Base-by-base conservation (phyloP, 805 yeast genomes). In the Metschnikowia noctiluminum region DNA sequence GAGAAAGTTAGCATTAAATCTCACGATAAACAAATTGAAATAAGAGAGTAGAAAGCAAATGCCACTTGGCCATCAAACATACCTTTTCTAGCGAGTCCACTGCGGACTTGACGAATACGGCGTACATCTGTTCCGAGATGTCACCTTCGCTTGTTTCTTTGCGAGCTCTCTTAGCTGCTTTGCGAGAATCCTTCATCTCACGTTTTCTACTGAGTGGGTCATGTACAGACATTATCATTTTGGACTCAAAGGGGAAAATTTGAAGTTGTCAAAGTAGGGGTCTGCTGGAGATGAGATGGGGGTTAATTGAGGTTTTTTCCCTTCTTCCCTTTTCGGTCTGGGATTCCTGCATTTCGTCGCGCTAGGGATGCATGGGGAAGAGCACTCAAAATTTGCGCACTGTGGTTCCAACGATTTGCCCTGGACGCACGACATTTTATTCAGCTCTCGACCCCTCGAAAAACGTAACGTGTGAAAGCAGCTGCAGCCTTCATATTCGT, bases 51-150 rank as follows among this genome's bases (percentile, higher is more conserved):
- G 28, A 35, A 26, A 31, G 14, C 21, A 16, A 15, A 36, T 44
- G 38, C 21, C 21, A 21, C 21, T 21, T 4, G 21, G 21, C 21
- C 21, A 21, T 21, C 21, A 47, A 45, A 68, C 73, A 56, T 69
- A 70, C 73, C 70, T 76, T 78, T 48, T 85, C 90, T 59, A 87
- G 70, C 45, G 85, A 78, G 42, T 82, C 87, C 54, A 89, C 68
- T 30, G 92, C 94, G 45, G 87, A 76, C 55, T 77, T 76, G 34
- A 87, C 81, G 59, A 78, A 78, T 40, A 71, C 61, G 30, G 66
- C 51, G 59, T 70, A 73, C 74, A 72, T 68, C 59, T 66, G 64
- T 42, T 68, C 73, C 37, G 72, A 65, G 51, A 70, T 68, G 21
- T 54, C 49, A 27, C 55, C 58, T 26, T 41, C 35, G 28, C 53